phyloP scores from a whole-genome alignment of 352 stramenopile species.

The Elongisporangium anandrum region DNA sequence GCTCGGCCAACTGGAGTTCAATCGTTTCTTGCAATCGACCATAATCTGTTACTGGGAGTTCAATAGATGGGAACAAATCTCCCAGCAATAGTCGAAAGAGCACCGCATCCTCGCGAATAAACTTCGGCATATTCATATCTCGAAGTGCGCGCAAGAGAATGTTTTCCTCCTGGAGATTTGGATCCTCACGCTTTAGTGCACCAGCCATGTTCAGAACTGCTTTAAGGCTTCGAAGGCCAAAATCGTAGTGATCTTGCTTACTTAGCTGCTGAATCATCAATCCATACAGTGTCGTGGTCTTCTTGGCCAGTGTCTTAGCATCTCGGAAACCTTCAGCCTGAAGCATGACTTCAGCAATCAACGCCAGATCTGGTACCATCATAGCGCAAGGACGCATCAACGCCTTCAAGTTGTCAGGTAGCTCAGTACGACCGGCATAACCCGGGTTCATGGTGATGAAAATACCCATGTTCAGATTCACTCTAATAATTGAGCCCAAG shows the following conservation, averaged over 20 bases:
- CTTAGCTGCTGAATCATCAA: slow-evolving; percentile 86
- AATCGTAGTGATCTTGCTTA: slow-evolving; percentile 89
- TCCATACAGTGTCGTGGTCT: slow-evolving; percentile 83
- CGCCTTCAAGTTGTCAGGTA: slow-evolving; percentile 85
- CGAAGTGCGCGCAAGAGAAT: slow-evolving; percentile 95
- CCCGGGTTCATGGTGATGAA: slow-evolving; percentile 93
- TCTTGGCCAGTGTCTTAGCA: slow-evolving; percentile 77
- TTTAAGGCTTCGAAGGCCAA: slow-evolving; percentile 77
- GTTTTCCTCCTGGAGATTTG: slow-evolving; percentile 93
- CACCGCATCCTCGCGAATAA: slow-evolving; percentile 90
- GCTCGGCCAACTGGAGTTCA: slow-evolving; percentile 76
- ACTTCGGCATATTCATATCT: slow-evolving; percentile 95
- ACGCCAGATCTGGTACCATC: slow-evolving; percentile 83
- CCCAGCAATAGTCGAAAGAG: slow-evolving; percentile 89
- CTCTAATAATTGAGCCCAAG: slow-evolving; percentile 80
- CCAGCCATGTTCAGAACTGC: slow-evolving; percentile 86
- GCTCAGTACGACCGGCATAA: slow-evolving; percentile 88
- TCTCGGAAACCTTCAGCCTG: slow-evolving; percentile 84
- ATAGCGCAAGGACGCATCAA: slow-evolving; percentile 85
- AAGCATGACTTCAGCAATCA: slow-evolving; percentile 87
- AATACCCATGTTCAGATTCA: slow-evolving; percentile 89
- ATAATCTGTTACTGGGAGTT: slow-evolving; percentile 89
- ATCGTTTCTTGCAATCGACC: slow-evolving; percentile 88
- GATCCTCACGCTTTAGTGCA: slow-evolving; percentile 92
- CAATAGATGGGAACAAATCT: slow-evolving; percentile 88